Base-by-base conservation (phyloP, 768 basidiomycete species). In the Boletellus sp. region DNA sequence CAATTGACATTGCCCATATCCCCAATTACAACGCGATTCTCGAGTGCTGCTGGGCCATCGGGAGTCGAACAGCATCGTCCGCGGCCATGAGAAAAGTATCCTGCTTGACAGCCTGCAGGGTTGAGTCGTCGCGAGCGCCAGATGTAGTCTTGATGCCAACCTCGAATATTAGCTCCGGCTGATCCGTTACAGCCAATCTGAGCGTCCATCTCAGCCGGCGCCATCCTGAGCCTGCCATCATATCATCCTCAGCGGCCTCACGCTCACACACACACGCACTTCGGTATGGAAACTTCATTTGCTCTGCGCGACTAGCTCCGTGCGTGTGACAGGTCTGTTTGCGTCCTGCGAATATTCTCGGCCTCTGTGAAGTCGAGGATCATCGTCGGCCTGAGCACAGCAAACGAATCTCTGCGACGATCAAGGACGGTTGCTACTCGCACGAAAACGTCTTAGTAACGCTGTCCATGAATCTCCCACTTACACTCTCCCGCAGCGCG, bases 321-420 rank as follows among this genome's bases (percentile, higher is more conserved):
- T 36, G 43, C 55, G 56, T 38, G 28, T 48, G 42, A 39, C 43
- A 51, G 36, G 52, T 42, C 41, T 39, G 35, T 31, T 48, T 1
- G 28, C 28, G 33, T 50, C 55, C 49, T 46, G 45, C 23, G 46
- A 55, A 46, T 44, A 46, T 56, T 54, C 49, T 44, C 50, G 37
- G 32, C 41, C 44, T 26, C 38, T n/a, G 47, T 42, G 42, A 44
- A 51, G 38, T 53, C 33, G 47, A 58, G 43, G 64, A 66, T 66
- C 64, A 57, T 46, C 66, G 54, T 66, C 64, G 57, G 54, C 45
- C 55, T 43, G 47, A 60, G 60, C 67, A 70, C 67, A 68, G 68
- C 64, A 68, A 54, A 47, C 47, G 42, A 48, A 23, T 38, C 57
- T 38, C 63, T 55, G 59, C 59, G 68, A 70, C 64, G 60, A 68